Conservation (phyloP, 345 rosid species). For the Camelina laxa region DNA sequence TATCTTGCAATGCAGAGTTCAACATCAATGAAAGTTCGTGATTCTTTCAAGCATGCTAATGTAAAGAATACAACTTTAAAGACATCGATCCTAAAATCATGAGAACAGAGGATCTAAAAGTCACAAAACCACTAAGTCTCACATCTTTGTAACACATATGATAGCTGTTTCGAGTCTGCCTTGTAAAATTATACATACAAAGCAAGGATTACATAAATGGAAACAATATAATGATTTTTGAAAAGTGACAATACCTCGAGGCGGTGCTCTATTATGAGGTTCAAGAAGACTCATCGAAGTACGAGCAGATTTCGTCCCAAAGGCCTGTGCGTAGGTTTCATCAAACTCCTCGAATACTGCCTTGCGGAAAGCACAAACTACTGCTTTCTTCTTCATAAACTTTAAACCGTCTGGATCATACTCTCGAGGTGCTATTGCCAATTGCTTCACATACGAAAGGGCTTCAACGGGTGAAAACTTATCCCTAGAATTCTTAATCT, state of each 20-base stretch:
- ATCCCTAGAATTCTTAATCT: constrained; percentile 77
- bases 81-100: background rate
- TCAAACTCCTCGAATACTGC: constrained; percentile 96
- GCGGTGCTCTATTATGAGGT: constrained; percentile 56
- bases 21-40: background rate
- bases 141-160: constrained; percentile 17
- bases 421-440: constrained; percentile 64
- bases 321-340: constrained; percentile 98
- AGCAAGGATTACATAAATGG: constrained; percentile 10
- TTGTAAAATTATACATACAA: background rate
- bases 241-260: constrained; percentile 60
- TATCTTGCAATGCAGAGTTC: constrained; percentile 1
- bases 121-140: constrained; percentile 15
- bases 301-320: constrained; percentile 66
- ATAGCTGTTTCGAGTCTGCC: background rate
- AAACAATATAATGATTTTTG: constrained; percentile 30
- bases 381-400: constrained; percentile 68
- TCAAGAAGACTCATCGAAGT: constrained; percentile 38
- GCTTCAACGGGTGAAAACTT: constrained; percentile 61
- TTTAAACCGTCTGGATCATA: constrained; percentile 53
- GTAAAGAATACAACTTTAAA: background rate
- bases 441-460: constrained; percentile 63
- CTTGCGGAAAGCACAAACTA: constrained; percentile 69
- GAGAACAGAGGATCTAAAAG: constrained; percentile 24
- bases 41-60: constrained; percentile 27